Base-by-base conservation (phyloP, 108 stramenopile species). In the Pseudonitzschia pungens region DNA sequence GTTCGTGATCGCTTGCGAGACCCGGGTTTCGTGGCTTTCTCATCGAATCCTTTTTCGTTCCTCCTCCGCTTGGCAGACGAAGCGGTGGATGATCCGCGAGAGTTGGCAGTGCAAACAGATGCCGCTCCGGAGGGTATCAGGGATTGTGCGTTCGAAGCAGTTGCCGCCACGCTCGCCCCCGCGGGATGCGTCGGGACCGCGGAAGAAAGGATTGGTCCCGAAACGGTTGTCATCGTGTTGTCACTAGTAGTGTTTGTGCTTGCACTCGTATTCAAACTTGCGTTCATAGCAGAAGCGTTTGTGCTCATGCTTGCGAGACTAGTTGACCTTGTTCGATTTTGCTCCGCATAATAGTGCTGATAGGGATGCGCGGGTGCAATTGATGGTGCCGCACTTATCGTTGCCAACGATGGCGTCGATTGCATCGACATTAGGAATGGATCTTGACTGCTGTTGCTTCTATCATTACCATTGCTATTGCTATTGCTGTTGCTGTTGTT, bases 1-100 rank as follows among this genome's bases (percentile, higher is more conserved):
- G 4, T 33, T 52, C 77, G 58, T 9, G 64, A 40, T 21, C 56
- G 45, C 57, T 73, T 72, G 26, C 64, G 65, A 36, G 68, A 50
- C n/a, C 5, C 3, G 14, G 53, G 22, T 41, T n/a, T 67, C 40
- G 52, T 55, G 24, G 16, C 33, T 22, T n/a, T 52, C 22, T 22
- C 29, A 16, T 21, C 33, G 36, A 2, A 11, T 7, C 60, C 29
- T 5, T 41, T 62, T 18, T 18, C n/a, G 1, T 14, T 10, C 2
- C 60, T n/a, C 20, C 26, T 55, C 54, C 54, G n/a, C 9, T 26
- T 11, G 16, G 54, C 2, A 22, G 22, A 55, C 21, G 54, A 55
- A 55, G 54, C 54, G 26, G 24, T 2, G 54, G 54, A 55, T 10
- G 54, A 55, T 1, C 54, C 54, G 12, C 9, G 54, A 55, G 54